Base-by-base conservation (phyloP, 2,329 filamentous ascomycete species). In the Arthrobotrys megalospora region DNA sequence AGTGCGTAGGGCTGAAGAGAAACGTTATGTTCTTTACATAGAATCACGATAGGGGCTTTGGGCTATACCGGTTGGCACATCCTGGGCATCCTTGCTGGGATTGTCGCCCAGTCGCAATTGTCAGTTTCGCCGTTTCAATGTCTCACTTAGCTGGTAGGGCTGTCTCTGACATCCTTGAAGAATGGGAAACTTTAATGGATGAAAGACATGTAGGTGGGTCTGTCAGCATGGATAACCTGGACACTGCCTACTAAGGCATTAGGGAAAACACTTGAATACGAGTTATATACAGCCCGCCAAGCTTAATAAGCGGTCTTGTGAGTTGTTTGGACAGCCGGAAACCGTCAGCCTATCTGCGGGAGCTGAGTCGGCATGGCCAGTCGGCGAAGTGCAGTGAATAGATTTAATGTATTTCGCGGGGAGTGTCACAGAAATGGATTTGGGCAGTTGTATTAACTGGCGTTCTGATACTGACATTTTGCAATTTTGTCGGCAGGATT, bases 81-180 rank as follows among this genome's bases (percentile, higher is more conserved):
- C n/a, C 36, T 43, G n/a, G 12, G 36, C 16, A 19, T 16, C 34
- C 19, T 19, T 28, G 10, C 55, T 19, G 19, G 16, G 36, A 24
- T 4, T 21, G 34, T 38, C 12, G 55, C 55, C 53, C 55, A 43
- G 55, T 60, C 55, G 55, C 55, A 60, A 60, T 60, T 60, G 4
- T 60, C 19, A 7, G 7, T 60, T 60, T 60, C 55, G 16, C 36
- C 55, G 55, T 41, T 43, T 43, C 55, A 12, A 60, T 60, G 52
- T 58, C 52, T 58, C 32, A 58, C 52, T 38, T 38, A n/a, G n/a
- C 7, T 21, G 3, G n/a, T 58, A 58, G 52, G 52, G 52, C 52
- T 58, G 50, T 53, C 50, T 53, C 28, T 53, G 50, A 53, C 28
- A 53, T 11, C 48, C 32, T 28, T 24, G 19, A 11, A 28, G 5